Percentiles rank a stretch among this genome's conserved stretches.
phyloP scores from a whole-genome alignment of 208 protist species.

The Kentomonas sorsogonicus region DNA sequence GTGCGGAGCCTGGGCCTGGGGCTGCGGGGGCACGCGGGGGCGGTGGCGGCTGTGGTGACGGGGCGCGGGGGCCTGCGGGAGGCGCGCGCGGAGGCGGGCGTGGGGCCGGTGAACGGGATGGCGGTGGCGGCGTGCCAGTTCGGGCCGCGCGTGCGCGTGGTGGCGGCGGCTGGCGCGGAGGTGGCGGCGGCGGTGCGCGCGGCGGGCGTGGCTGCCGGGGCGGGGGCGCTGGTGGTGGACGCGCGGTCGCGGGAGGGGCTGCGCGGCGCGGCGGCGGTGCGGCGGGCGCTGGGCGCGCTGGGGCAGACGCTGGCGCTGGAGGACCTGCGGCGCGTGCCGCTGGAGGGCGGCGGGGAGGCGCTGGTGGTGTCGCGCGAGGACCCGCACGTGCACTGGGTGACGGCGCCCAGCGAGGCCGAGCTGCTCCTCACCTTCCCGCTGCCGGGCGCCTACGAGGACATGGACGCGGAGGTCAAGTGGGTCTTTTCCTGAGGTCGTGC shows the following conservation, averaged over 20 bases:
- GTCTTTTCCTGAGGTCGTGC: conserved; percentile 1
- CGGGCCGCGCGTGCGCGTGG: not conserved
- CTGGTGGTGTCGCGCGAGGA: conserved; percentile 29
- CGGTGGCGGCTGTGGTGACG: conserved; percentile 13
- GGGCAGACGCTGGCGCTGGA: conserved; percentile 54
- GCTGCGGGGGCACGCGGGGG: conserved; percentile 29
- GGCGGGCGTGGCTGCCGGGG: conserved; percentile 12
- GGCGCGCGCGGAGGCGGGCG: not conserved
- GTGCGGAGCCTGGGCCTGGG: conserved; percentile 43
- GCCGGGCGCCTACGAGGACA: conserved; percentile 34
- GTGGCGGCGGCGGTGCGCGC: not conserved
- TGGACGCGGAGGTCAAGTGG: conserved; percentile 23
- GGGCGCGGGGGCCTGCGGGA: conserved; percentile 6
- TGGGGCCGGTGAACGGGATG: conserved; percentile 24
- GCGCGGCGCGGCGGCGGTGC: not conserved
- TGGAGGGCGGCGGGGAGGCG: conserved; percentile 16
- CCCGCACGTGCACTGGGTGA: conserved; percentile 41
- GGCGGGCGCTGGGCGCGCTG: conserved; percentile 26
- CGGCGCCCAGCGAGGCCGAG: conserved; percentile 33
- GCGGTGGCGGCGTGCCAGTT: conserved; percentile 25
- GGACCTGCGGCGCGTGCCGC: conserved; percentile 33
- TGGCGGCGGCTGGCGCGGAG: not conserved
- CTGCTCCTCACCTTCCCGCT: conserved; percentile 40
- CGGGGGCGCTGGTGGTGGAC: conserved; percentile 20
- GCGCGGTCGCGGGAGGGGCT: conserved; percentile 16